Conservation (phyloP, 345 rosid species). For the Geranium brycei region DNA sequence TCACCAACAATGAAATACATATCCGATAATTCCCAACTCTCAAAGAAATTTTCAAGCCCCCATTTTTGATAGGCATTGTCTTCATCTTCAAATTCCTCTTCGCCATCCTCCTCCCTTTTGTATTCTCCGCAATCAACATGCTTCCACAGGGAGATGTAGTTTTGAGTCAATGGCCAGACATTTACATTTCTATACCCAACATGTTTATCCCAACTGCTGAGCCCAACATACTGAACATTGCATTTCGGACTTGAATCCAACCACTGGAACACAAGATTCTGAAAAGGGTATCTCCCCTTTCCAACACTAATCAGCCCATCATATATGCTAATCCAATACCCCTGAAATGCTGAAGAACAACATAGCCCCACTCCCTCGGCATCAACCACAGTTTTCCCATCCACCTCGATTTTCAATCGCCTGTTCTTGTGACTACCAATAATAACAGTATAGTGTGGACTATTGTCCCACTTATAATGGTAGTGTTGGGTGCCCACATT, state of each 20-base stretch:
- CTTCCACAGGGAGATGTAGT: constrained; percentile 74
- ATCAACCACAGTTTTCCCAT: constrained; percentile 77
- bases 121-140: constrained; percentile 55
- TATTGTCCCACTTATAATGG: constrained; percentile 78
- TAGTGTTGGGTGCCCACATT: constrained; percentile 85
- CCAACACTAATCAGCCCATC: constrained; percentile 88
- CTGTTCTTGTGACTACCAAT: constrained; percentile 89
- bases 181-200: constrained; percentile 91
- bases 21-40: constrained; percentile 75
- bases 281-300: constrained; percentile 90
- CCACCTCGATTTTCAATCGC: constrained; percentile 78
- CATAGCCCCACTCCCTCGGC: constrained; percentile 63
- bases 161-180: constrained; percentile 67
- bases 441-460: constrained; percentile 93
- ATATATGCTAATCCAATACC: constrained; percentile 88
- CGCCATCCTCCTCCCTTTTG: constrained; percentile 33
- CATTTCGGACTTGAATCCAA: constrained; percentile 74
- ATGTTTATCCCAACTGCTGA: constrained; percentile 95
- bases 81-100: constrained; percentile 36
- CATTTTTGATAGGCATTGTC: constrained; percentile 38
- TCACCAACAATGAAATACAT: constrained; percentile 51
- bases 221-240: constrained; percentile 68
- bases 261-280: constrained; percentile 86
- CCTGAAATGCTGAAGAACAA: constrained; percentile 66
- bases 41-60: constrained; percentile 78